Conservation (phyloP, 177 flowering plant genomes). For the Vitis hybrid region DNA sequence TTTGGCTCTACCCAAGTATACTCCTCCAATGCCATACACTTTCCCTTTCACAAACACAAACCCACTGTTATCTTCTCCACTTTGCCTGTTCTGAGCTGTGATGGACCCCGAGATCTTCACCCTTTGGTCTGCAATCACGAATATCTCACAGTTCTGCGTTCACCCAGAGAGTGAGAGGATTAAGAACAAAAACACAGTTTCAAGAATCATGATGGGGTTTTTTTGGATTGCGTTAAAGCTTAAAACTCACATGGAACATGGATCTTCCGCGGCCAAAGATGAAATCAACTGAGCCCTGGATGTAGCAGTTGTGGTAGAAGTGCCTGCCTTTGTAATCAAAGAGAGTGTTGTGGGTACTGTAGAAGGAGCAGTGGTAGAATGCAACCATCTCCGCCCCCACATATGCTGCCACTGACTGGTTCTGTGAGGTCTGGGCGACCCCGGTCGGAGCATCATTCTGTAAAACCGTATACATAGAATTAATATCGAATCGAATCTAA, state of each 20-base stretch:
- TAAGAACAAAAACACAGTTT: not conserved
- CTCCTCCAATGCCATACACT: slow-evolving; percentile 67
- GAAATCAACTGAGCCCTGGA: slow-evolving; percentile 91
- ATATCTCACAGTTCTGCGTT: slow-evolving; percentile 77
- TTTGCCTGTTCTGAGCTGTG: slow-evolving; percentile 68
- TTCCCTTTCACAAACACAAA: slow-evolving; percentile 76
- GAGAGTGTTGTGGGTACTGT: slow-evolving; percentile 83
- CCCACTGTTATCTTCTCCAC: slow-evolving; percentile 53
- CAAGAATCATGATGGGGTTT: not conserved
- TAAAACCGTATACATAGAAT: not conserved
- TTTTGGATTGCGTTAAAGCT: no score
- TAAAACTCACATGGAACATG: slow-evolving; percentile 50
- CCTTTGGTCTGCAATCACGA: slow-evolving; percentile 64
- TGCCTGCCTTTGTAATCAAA: slow-evolving; percentile 84
- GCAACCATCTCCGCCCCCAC: slow-evolving; percentile 80
- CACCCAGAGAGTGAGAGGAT: not conserved
- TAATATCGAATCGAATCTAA: not conserved
- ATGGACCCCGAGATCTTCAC: slow-evolving; percentile 68
- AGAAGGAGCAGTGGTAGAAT: slow-evolving; percentile 86
- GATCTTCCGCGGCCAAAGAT: slow-evolving; percentile 83
- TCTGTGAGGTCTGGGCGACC: slow-evolving; percentile 39
- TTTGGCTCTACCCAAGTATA: slow-evolving; percentile 76
- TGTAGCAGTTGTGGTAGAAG: slow-evolving; percentile 75
- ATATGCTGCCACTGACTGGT: slow-evolving; percentile 81
- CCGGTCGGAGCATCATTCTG: slow-evolving; percentile 87